Base-by-base conservation (phyloP, 1,284 basidiomycete species). In the Heterobasidion occidentale region DNA sequence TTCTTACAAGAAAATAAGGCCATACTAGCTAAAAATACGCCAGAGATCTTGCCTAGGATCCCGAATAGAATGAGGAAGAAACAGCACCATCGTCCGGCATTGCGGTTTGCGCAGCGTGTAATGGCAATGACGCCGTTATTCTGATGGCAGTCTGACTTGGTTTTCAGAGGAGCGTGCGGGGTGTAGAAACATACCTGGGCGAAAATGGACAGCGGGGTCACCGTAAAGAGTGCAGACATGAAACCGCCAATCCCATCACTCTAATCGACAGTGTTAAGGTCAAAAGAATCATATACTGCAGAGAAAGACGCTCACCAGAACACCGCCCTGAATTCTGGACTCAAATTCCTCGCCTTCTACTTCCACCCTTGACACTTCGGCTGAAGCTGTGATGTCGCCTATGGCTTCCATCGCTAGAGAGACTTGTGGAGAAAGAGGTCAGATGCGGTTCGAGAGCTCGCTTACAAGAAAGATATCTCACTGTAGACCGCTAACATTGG, bases 301-400 rank as follows among this genome's bases (percentile, higher is more conserved):
- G 42, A 14, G 36, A 62, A 59, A 20, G 36, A 65, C 61, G 66
- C 83, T 59, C 57, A 88, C 85, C 61, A 94, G 73, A 20, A 94
- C 77, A 45, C 91, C 92, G n/a, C 92, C 90, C 69, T 92, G 88
- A 47, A 93, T 88, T 8, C 91, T 77, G 1, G 80, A 79, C 67
- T 93, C 90, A 68, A 92, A 93, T 58, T 86, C 80, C 19, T 76
- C 74, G 0, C 88, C 90, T 38, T 81, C 77, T 20, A 91, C 85
- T 15, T 74, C 69, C 17, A 90, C 77, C 9, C 82, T 79, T 1
- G 88, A 91, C 3, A 91, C 88, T 67, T 94, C 92, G 1, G 87
- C 84, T 4, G 87, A 88, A 0, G 92, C 90, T 0, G 92, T 92
- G 62, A 94, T 86, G 64, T 94, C 91, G 1, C 91, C 92, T 52